A percentile compares a stretch with the other conserved stretches of the same genome.
phyloP scores from a whole-genome alignment of 202 grass and related monocot species.

The Brachypodium distachyon region DNA sequence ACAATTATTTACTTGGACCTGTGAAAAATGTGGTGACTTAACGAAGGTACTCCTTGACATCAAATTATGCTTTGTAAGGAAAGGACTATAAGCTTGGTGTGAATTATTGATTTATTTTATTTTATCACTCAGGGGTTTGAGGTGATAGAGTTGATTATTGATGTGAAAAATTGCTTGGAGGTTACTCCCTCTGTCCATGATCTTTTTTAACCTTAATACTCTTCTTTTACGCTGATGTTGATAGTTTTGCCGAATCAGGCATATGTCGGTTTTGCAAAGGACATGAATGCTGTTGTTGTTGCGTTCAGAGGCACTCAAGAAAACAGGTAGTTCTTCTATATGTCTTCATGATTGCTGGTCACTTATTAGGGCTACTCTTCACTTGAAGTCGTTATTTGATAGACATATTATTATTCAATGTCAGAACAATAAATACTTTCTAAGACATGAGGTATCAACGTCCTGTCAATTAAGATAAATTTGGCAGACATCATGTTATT shows the following conservation, averaged over 20 bases:
- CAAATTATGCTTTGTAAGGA: not conserved
- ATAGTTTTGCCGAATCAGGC: conserved; percentile 40
- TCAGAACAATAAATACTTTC: not conserved
- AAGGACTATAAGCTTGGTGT: not conserved
- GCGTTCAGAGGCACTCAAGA: conserved; percentile 98
- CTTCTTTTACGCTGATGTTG: conserved; percentile 3
- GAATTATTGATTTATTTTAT: not conserved
- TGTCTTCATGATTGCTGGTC: not conserved
- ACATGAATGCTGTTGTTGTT: conserved; percentile 69
- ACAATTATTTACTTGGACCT: conserved; percentile 83
- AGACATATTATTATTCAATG: not conserved
- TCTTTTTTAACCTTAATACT: conserved; percentile 2
- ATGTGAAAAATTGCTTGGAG: conserved; percentile 91
- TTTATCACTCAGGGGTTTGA: conserved; percentile 65
- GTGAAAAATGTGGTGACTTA: conserved; percentile 61
- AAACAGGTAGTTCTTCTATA: conserved; percentile 53
- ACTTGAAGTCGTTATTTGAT: not conserved
- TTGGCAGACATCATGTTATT: not conserved
- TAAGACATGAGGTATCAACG: not conserved
- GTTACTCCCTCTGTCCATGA: conserved; percentile 22
- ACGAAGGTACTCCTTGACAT: conserved; percentile 43
- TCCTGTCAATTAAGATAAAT: not conserved
- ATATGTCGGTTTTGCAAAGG: conserved; percentile 78
- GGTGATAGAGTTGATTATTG: conserved; percentile 77
- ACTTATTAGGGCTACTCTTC: not conserved